Conservation (phyloP, 1,284 basidiomycete species). For the Fomes fomentarius region DNA sequence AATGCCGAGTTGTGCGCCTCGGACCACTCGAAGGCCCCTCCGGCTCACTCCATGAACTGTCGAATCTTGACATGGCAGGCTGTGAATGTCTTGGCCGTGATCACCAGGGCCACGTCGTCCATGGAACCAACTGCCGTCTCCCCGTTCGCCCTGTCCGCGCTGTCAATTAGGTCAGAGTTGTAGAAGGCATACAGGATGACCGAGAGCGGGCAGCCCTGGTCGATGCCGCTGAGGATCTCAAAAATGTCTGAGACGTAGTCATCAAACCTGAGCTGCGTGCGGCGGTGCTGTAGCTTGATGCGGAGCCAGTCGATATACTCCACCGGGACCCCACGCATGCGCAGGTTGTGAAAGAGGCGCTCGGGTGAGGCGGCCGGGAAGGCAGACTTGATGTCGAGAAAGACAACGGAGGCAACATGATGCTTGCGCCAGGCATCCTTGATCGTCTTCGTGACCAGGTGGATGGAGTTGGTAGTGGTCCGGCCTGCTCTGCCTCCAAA, state of each 20-base stretch:
- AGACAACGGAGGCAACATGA: constrained; percentile 36
- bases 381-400: constrained; percentile 44
- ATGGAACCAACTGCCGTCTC: constrained; percentile 31
- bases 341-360: too few species aligned
- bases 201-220: too few species aligned
- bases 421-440: constrained; percentile 38
- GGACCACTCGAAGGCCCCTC: constrained; percentile 30
- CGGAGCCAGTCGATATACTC: constrained; percentile 24
- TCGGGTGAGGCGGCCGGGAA: too few species aligned
- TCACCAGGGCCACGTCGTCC: constrained; percentile 30
- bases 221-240: too few species aligned
- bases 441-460: constrained; percentile 33
- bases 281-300: background rate
- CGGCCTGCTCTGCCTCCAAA: constrained; percentile 40
- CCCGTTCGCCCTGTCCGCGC: constrained; percentile 6
- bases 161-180: constrained; percentile 33
- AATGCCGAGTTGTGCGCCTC: constrained; percentile 27
- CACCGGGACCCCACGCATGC: constrained; percentile 34
- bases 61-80: constrained; percentile 21
- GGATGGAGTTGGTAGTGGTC: constrained; percentile 42
- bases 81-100: constrained; percentile 12
- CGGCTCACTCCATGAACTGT: background rate
- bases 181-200: constrained; percentile 38
- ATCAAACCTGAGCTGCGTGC: background rate
- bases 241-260: too few species aligned